phyloP scores from a whole-genome alignment of 1,284 basidiomycete species.

The Ustilago trichophora region DNA sequence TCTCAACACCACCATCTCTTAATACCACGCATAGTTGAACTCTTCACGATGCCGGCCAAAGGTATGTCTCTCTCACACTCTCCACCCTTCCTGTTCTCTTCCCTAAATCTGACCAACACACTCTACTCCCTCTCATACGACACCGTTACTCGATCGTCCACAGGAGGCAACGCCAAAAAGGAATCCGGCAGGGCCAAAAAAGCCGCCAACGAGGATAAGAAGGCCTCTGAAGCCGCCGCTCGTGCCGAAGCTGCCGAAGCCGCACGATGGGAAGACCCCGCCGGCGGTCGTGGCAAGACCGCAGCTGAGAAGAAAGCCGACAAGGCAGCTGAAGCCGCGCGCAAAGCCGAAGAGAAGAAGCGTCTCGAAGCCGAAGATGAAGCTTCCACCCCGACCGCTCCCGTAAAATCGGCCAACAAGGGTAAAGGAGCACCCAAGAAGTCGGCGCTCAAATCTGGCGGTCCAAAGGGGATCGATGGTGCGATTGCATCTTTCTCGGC shows the following conservation, averaged over 20 bases:
- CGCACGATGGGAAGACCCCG: constrained; percentile 75
- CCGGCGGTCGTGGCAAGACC: constrained; percentile 72
- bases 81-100: not conserved
- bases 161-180: constrained; percentile 47
- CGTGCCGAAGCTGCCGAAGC: constrained; percentile 77
- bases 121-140: not conserved
- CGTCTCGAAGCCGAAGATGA: constrained; percentile 81
- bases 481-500: constrained; percentile 73
- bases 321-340: constrained; percentile 68
- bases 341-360: constrained; percentile 70
- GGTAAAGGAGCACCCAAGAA: constrained; percentile 65
- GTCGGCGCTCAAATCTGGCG: constrained; percentile 34
- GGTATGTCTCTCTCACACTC: constrained; percentile 1
- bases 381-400: constrained; percentile 73
- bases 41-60: no score
- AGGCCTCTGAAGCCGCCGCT: constrained; percentile 72
- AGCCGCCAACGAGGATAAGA: constrained; percentile 87
- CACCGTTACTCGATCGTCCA: no score
- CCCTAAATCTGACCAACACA: not conserved
- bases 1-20: no score
- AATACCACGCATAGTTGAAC: no score
- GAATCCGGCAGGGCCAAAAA: constrained; percentile 75
- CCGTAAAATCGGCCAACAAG: constrained; percentile 72
- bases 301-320: constrained; percentile 81
- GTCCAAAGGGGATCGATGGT: constrained; percentile 40